These are phyloP conservation scores for Acacia confusa DNA, from an alignment of 306 rosid genomes.

Conservation along the genomic window DNA sequence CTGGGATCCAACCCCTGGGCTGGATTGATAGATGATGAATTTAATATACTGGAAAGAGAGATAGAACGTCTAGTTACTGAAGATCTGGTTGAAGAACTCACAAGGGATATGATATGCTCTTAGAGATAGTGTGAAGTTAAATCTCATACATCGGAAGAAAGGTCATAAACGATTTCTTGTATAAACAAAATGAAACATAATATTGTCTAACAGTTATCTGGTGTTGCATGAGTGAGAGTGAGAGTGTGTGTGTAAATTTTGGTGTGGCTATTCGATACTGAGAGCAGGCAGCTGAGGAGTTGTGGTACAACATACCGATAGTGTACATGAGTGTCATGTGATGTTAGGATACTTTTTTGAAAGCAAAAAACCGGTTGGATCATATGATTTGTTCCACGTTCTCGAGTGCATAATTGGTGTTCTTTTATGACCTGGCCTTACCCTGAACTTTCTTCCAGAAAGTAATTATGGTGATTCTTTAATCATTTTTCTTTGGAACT, in stretches of 20 bases:
- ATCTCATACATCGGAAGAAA: constrained; percentile 30
- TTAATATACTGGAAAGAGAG: constrained; percentile 57
- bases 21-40: constrained; percentile 50
- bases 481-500: neutral
- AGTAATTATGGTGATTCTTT: neutral
- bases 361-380: constrained; percentile 28
- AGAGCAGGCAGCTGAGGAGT: constrained; percentile 35
- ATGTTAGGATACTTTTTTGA: constrained; percentile 23
- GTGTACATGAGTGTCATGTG: constrained; percentile 50
- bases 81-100: constrained; percentile 74
- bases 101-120: constrained; percentile 51
- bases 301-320: constrained; percentile 23
- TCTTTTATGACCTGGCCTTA: neutral
- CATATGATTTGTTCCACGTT: neutral
- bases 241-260: constrained; percentile 36
- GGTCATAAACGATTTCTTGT: constrained; percentile 34
- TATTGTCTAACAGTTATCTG: constrained; percentile 38
- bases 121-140: constrained; percentile 25
- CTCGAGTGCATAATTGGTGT: neutral
- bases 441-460: neutral
- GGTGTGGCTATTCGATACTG: constrained; percentile 39
- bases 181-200: constrained; percentile 34
- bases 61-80: constrained; percentile 61
- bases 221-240: constrained; percentile 31
- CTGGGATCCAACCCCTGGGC: constrained; percentile 62